These are phyloP conservation scores for Fusarium hainanense DNA, from an alignment of 2,329 filamentous ascomycete species.

Conservation along the genomic window DNA sequence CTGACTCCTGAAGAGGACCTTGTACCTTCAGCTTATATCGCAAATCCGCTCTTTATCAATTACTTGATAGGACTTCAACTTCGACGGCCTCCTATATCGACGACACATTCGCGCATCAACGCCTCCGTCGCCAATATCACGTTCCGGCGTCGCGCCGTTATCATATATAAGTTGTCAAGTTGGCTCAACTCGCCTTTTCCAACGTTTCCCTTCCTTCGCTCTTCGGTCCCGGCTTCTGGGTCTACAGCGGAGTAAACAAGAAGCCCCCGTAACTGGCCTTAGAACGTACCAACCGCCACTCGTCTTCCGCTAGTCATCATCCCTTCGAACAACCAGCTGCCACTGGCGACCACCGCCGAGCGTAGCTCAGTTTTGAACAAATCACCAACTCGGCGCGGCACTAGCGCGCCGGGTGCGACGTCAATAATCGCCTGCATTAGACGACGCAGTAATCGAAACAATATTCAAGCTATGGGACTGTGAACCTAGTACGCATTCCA, in stretches of 20 bases:
- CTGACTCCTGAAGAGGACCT: constrained; percentile 23
- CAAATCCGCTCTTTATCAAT: constrained; percentile 9
- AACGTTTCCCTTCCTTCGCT: constrained; percentile 83
- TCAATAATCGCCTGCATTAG: constrained; percentile 35
- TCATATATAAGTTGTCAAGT: constrained; percentile 77
- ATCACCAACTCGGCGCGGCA: constrained; percentile 51
- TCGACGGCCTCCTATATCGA: constrained; percentile 8
- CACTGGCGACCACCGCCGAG: constrained; percentile 41
- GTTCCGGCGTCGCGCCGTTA: constrained; percentile 41
- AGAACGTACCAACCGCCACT: constrained; percentile 11
- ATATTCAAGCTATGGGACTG: constrained; percentile 47
- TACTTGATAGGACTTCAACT: neutral
- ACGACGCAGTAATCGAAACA: constrained; percentile 27
- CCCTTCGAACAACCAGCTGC: constrained; percentile 16
- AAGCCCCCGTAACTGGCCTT: constrained; percentile 89
- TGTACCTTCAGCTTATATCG: constrained; percentile 19
- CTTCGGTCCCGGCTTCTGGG: constrained; percentile 91
- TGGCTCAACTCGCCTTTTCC: constrained; percentile 84
- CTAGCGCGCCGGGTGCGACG: constrained; percentile 52
- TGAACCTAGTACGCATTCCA: constrained; percentile 46
- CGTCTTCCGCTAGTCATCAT: constrained; percentile 13
- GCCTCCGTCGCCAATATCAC: constrained; percentile 18
- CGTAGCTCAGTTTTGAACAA: constrained; percentile 47
- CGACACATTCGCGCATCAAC: constrained; percentile 12
- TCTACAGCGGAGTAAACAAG: constrained; percentile 96